phyloP scores from a whole-genome alignment of 495 filamentous ascomycete genomes.

The Penicillium riverlandense region DNA sequence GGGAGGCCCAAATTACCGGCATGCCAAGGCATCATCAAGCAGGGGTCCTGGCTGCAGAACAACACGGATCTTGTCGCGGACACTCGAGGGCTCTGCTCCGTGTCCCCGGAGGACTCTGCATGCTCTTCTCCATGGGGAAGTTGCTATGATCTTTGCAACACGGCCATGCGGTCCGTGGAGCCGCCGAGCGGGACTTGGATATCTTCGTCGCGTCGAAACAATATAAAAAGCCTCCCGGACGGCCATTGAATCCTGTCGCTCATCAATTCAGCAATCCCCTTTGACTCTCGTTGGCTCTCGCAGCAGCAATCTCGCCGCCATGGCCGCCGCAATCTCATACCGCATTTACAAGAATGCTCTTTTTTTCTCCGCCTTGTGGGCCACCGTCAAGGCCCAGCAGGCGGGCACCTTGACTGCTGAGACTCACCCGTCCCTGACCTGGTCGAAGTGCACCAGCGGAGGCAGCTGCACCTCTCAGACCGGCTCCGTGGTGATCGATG shows the following conservation, averaged over 20 bases:
- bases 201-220: neutral
- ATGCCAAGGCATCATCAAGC: no score
- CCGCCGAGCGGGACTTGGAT: neutral
- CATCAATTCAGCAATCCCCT: no score
- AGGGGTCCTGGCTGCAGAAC: no score
- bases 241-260: no score
- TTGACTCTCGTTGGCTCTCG: no score
- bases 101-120: slow-evolving; percentile 15
- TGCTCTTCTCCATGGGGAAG: slow-evolving; percentile 11
- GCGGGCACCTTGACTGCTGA: slow-evolving; percentile 48
- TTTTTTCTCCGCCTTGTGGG: slow-evolving; percentile 20
- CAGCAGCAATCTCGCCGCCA: neutral
- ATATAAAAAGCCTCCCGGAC: slow-evolving; percentile 3
- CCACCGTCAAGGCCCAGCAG: slow-evolving; percentile 39
- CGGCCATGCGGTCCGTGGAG: slow-evolving; percentile 13
- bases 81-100: slow-evolving; percentile 10
- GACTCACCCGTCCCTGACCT: slow-evolving; percentile 52
- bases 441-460: slow-evolving; percentile 44
- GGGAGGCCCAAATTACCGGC: no score
- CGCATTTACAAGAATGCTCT: slow-evolving; percentile 15
- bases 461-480: slow-evolving; percentile 45
- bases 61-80: neutral
- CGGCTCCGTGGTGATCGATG: slow-evolving; percentile 54
- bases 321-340: slow-evolving; percentile 16
- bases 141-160: neutral